Base-by-base conservation (phyloP, 805 yeast genomes). In the Clavispora carvajalis region DNA sequence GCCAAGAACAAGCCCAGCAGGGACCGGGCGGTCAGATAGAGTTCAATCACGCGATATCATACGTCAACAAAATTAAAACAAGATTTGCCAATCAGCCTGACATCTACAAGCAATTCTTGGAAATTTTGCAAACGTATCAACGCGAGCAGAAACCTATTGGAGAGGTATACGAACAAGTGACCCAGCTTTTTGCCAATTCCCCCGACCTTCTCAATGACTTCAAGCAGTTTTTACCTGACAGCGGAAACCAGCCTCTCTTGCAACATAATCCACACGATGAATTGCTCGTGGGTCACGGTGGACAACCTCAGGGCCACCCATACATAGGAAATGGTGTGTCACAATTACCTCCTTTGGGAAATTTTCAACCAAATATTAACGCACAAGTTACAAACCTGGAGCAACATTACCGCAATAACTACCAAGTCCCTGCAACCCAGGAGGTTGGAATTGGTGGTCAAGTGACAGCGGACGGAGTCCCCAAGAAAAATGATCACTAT, bases 121-220 rank as follows among this genome's bases (percentile, higher is more conserved):
- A 93, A 60, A 93, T 91, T 43, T 69, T 93, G 52, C 99, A 93
- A 62, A 91, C 97, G 34, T 93, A 91, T 59, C 99, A 93, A 67
- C 80, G 95, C 48, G 99, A 91, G 57, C 95, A 89, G 58, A 85
- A 88, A 57, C 96, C 96, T 36, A 93, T 93, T 39, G 82, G 87
- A 38, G 98, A 93, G 57, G 99, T 93, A 10, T 93, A 93, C 56
- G 84, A 87, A 40, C 97, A 93, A 59, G 96, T 93, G 2, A 85
- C 96, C 1, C 73, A 80, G 6, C 70, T 93, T 39, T 93, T 93
- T 66, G 82, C 86, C 44, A 86, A 87, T 53, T 95, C 96, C 10
- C 98, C 98, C 0, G 99, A 93, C 56, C 72, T 93, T 44, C 68
- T 93, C 47, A 95, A 89, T 51, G 99, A 95, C 58, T 93, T 93